phyloP scores from a whole-genome alignment of 495 filamentous ascomycete species.

The Penicillium cataractarum region DNA sequence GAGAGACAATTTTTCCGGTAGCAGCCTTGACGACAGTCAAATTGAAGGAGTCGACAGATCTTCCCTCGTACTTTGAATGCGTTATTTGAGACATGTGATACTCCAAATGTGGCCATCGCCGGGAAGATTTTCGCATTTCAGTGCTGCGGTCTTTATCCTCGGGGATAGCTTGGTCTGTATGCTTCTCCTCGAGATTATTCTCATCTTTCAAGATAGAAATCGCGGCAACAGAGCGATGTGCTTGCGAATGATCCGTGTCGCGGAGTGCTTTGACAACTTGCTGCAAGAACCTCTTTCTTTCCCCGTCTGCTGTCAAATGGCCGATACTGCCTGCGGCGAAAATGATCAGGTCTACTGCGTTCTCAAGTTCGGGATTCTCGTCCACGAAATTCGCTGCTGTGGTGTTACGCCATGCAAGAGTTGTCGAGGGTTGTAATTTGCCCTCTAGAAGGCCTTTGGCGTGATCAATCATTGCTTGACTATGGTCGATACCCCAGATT shows the following conservation, averaged over 20 bases:
- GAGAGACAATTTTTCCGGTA: background rate
- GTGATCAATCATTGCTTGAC: background rate
- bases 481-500: background rate
- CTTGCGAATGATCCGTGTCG: background rate
- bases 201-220: background rate
- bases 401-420: background rate
- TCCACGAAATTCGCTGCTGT: background rate
- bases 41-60: background rate
- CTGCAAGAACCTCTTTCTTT: background rate
- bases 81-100: background rate
- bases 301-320: background rate
- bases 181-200: background rate
- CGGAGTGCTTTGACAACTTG: background rate
- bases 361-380: background rate
- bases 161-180: background rate
- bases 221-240: background rate
- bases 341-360: background rate
- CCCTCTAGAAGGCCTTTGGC: background rate
- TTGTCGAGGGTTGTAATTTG: background rate
- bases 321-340: background rate
- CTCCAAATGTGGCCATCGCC: background rate
- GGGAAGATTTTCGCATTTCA: background rate
- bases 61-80: background rate
- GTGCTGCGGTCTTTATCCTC: background rate
- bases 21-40: background rate